Evolutionary conservation across 163 green algal genomes (phyloP), one percentile per base, ranked within the genome.

Genomic region (Chloromonas sp.): DNA sequence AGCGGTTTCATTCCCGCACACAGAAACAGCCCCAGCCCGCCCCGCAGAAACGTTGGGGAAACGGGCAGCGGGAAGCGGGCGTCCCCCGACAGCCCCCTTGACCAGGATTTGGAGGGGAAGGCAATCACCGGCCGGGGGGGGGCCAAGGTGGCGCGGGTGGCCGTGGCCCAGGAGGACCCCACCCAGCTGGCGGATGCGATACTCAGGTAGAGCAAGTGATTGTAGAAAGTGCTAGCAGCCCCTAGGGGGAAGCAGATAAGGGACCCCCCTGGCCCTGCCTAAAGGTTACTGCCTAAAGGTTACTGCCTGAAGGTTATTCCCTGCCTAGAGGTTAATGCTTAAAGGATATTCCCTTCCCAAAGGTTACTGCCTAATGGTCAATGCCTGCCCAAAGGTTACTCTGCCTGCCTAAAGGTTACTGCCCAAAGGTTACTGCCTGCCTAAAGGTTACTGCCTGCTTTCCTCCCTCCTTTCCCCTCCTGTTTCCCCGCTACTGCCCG

Each of bases 101-200:
- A 82, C 58, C 83, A 60, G 59, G 8, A 3, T 57, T 60, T 1
- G 2, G 79, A 71, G 60, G 79, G 58, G 60, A 1, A 36, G 14
- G 80, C 81, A 71, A 82, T 15, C n/a, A 78, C 61, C 1, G 3
- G 83, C 60, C 2, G 58, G 70, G 82, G 82, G n/a, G 71, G 59
- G 5, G 59, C 82, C 66, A 85, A 85, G 82, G 82, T 79, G 15
- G 1, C 77, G 14, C 58, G 61, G n/a, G 60, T 62, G 58, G 78
- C 78, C 2, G 61, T 81, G 14, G n/a, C 2, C 3, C 58, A 0
- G 8, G 79, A 82, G 59, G 71, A 85, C 81, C 15, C 78, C 14
- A 13, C 76, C 61, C 84, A 90, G 83, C 79, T 86, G 11, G 82
- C 77, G 60, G 79, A 86, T 60, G 87, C 87, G 14, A 78, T 87